Percentiles rank a stretch among this genome's conserved stretches.
Conservation (phyloP, 805 yeast genomes). For the Candida dajiaensis region DNA sequence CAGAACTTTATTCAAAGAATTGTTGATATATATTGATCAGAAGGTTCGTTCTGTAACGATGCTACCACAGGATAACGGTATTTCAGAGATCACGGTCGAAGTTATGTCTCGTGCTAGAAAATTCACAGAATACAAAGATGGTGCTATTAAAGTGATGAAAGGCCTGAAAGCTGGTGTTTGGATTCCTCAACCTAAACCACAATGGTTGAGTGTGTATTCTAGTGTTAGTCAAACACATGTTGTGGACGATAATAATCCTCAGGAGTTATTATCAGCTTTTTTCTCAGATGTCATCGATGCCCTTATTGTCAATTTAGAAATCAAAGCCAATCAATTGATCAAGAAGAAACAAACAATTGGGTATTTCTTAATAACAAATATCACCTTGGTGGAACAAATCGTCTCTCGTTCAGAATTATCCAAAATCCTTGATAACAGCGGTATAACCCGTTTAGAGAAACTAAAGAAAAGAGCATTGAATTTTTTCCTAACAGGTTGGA, state of each 20-base stretch:
- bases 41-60: slow-evolving; percentile 39
- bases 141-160: slow-evolving; percentile 45
- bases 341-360: slow-evolving; percentile 47
- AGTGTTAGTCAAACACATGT: slow-evolving; percentile 38
- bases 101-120: slow-evolving; percentile 61
- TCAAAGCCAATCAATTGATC: slow-evolving; percentile 37
- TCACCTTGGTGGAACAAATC: slow-evolving; percentile 69
- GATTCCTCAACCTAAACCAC: slow-evolving; percentile 58
- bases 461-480: slow-evolving; percentile 70
- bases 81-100: slow-evolving; percentile 69
- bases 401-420: slow-evolving; percentile 53
- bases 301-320: slow-evolving; percentile 58
- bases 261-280: slow-evolving; percentile 55
- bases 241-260: slow-evolving; percentile 36
- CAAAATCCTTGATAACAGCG: slow-evolving; percentile 49
- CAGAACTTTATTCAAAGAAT: slow-evolving; percentile 45
- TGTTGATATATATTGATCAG: slow-evolving; percentile 49
- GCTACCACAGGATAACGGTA: slow-evolving; percentile 62
- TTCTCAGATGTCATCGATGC: slow-evolving; percentile 77
- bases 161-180: slow-evolving; percentile 54
- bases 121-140: slow-evolving; percentile 54
- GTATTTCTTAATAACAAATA: slow-evolving; percentile 61
- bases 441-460: slow-evolving; percentile 57
- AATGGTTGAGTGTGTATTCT: slow-evolving; percentile 43
- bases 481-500: slow-evolving; percentile 75